Percentiles rank a stretch among this genome's conserved stretches.
Conservation (phyloP, 2,329 filamentous ascomycete species). For the Alternaria metachromatica region DNA sequence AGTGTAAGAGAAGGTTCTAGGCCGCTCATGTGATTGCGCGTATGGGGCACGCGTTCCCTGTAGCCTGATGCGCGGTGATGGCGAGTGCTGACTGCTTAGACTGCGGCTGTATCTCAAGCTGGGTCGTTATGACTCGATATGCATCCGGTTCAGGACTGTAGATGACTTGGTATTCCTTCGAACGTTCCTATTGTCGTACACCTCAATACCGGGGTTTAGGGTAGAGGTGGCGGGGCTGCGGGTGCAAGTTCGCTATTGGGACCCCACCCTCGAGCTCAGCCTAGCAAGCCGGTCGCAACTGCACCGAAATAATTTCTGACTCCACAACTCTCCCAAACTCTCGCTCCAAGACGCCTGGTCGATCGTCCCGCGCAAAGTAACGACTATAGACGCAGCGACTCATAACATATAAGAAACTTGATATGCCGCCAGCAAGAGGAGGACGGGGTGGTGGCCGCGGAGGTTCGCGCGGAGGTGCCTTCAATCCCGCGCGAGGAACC, state of each 20-base stretch:
- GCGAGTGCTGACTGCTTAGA: background rate
- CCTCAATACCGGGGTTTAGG: background rate
- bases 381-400: too few species aligned
- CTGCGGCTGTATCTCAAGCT: background rate
- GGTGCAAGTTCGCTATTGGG: constrained; percentile 21
- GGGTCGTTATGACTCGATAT: background rate
- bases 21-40: constrained; percentile 41
- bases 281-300: constrained; percentile 19
- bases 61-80: constrained; percentile 9
- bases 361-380: too few species aligned
- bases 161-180: background rate
- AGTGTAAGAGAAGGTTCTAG: constrained; percentile 35
- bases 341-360: background rate
- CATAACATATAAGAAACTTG: background rate
- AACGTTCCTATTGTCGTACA: background rate
- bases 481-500: constrained; percentile 38
- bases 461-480: constrained; percentile 38
- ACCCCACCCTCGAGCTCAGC: constrained; percentile 26
- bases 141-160: too few species aligned
- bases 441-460: constrained; percentile 41
- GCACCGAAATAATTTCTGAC: constrained; percentile 27
- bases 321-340: constrained; percentile 12
- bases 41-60: constrained; percentile 19
- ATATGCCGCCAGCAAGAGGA: constrained; percentile 39
- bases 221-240: constrained; percentile 7